These are phyloP conservation scores for Carex parvula DNA, from an alignment of 176 grass and related monocot species.

Conservation along the genomic window DNA sequence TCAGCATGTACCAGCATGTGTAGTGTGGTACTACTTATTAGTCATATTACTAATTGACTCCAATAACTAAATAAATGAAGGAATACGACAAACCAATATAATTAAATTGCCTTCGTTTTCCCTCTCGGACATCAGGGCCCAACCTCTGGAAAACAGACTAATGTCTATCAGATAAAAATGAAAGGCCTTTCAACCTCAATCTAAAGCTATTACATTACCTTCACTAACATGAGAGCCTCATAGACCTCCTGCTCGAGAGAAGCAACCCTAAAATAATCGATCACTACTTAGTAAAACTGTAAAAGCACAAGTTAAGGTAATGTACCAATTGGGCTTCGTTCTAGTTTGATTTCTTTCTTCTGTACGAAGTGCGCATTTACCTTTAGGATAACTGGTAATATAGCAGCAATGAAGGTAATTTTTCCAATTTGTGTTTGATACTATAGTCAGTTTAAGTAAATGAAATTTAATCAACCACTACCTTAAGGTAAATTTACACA, in stretches of 20 bases:
- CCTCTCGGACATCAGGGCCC: constrained; percentile 74
- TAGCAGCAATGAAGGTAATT: background rate
- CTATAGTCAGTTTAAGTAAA: background rate
- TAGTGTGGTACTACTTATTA: background rate
- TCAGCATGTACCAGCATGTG: too few relatives aligned
- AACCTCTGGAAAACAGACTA: constrained; percentile 48
- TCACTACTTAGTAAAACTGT: background rate
- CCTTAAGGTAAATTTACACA: too few relatives aligned
- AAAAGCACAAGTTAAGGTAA: background rate
- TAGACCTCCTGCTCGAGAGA: constrained; percentile 68
- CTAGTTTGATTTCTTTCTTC: background rate
- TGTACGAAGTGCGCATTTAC: background rate
- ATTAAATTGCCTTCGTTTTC: constrained; percentile 85
- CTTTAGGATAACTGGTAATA: background rate
- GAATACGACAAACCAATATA: constrained; percentile 57
- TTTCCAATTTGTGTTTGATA: background rate
- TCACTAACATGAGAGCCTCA: constrained; percentile 80
- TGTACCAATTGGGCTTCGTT: background rate
- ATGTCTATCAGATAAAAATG: background rate
- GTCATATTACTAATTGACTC: background rate
- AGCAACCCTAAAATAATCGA: constrained; percentile 49
- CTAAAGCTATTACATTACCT: constrained; percentile 35
- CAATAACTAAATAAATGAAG: constrained; percentile 3
- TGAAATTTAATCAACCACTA: background rate
- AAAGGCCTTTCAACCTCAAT: background rate